Conservation (phyloP, 139 green algal genomes). For the Picochlorum sp. region DNA sequence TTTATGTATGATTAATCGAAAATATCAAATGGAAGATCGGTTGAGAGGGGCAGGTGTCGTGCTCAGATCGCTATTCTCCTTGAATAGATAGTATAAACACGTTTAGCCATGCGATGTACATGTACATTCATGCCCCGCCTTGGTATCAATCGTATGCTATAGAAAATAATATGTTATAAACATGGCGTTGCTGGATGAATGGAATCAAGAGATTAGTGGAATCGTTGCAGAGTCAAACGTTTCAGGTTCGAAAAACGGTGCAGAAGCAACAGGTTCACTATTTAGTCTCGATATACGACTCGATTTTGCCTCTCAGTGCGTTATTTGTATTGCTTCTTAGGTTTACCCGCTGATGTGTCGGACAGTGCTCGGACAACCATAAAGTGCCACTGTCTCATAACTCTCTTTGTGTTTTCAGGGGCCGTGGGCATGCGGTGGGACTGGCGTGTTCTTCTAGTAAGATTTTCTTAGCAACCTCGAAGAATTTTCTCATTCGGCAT, state of each 20-base stretch:
- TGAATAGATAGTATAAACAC: too few relatives aligned
- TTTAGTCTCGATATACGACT: slow-evolving; percentile 25
- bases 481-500: slow-evolving; percentile 69
- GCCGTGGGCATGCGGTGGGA: slow-evolving; percentile 15
- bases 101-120: too few relatives aligned
- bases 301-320: slow-evolving; percentile 16
- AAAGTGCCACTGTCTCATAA: not conserved
- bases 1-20: too few relatives aligned
- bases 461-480: slow-evolving; percentile 62
- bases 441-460: slow-evolving; percentile 32
- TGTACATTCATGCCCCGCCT: too few relatives aligned
- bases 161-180: not conserved
- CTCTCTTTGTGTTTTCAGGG: slow-evolving; percentile 6
- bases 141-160: not conserved
- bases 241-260: not conserved
- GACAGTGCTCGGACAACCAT: too few relatives aligned
- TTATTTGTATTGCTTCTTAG: not conserved
- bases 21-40: too few relatives aligned
- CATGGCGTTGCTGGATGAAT: slow-evolving; percentile 11
- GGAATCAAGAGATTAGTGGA: slow-evolving; percentile 11
- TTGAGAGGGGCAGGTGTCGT: too few relatives aligned
- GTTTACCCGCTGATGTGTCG: not conserved
- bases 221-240: not conserved
- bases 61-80: too few relatives aligned
- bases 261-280: not conserved